Base-by-base conservation (phyloP, 148 eudicot genomes). In the Nyssa sinensis region DNA sequence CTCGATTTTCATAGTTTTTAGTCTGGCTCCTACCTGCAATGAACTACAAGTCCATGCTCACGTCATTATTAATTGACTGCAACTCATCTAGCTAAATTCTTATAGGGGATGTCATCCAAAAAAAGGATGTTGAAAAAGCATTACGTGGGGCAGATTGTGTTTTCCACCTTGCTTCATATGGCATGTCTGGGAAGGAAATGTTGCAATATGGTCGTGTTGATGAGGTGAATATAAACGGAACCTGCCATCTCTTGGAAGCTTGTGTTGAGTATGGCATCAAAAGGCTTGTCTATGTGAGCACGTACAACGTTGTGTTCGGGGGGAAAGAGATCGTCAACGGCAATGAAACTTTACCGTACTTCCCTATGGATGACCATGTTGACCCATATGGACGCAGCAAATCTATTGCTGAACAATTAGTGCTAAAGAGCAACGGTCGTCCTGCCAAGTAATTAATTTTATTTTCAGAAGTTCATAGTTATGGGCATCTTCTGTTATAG, bases 141-240 rank as follows among this genome's bases (percentile, higher is more conserved):
- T 74, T 92, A 24, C 85, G 78, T 13, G 96, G 89, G 51, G 96
- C 89, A 41, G 93, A 94, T 73, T 94, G 97, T 81, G 93, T 92
- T 62, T 94, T 94, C 77, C 98, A 92, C 81, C 82, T 94, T 69
- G 97, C 98, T 79, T 87, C 98, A 39, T 94, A 81, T 84, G 98
- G 98, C 75, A 94, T 94, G 98, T 94, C 96, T 10, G 98, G 98
- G 35, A 92, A 94, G 78, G 96, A 94, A 78, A 92, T 92, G 98
- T 89, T 94, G 71, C 98, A 94, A 82, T 85, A 69, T 84, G 88
- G 93, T 28, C 93, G 92, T 61, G 82, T 94, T 8, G 96, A 90
- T 77, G 81, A 83, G 47, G 81, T 92, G 23, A 94, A 94, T 75
- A 88, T 94, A 27, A 86, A 83, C 66, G 98, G 97, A 33, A 94